Conservation (phyloP, 2,329 filamentous ascomycete species). For the Apiospora hydei region DNA sequence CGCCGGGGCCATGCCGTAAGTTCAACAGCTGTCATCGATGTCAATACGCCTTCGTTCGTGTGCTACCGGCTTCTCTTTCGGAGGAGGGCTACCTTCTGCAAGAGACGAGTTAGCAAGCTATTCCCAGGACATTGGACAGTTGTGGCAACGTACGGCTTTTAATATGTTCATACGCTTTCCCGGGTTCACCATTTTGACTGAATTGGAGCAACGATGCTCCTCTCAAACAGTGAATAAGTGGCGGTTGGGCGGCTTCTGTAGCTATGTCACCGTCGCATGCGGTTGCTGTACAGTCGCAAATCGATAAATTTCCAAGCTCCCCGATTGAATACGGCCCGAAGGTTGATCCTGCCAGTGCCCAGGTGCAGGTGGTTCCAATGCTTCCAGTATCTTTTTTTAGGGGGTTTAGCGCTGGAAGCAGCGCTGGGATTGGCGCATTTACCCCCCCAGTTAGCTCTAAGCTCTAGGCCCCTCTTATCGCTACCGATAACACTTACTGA, state of each 20-base stretch:
- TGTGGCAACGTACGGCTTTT: constrained; percentile 38
- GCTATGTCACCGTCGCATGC: constrained; percentile 18
- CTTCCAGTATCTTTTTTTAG: background rate
- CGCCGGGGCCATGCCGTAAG: constrained; percentile 81
- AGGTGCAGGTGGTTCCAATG: too few relatives aligned
- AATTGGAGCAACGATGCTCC: constrained; percentile 34
- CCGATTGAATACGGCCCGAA: constrained; percentile 26
- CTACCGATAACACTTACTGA: constrained; percentile 5
- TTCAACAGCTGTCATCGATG: constrained; percentile 34
- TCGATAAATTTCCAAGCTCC: constrained; percentile 26
- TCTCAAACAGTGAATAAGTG: constrained; percentile 6
- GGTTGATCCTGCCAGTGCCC: constrained; percentile 23
- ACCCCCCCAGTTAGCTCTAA: constrained; percentile 1
- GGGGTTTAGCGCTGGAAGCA: background rate
- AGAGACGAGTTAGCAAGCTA: constrained; percentile 34
- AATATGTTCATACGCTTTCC: constrained; percentile 45
- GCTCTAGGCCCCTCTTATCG: constrained; percentile 3
- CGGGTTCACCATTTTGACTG: constrained; percentile 45
- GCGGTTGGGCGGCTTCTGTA: background rate
- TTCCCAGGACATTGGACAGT: background rate
- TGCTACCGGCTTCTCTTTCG: background rate
- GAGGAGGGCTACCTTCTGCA: constrained; percentile 41
- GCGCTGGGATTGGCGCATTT: background rate
- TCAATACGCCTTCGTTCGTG: constrained; percentile 25
- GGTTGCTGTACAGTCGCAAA: constrained; percentile 13